These are phyloP conservation scores for Sugiyamaella lignohabitans DNA, from an alignment of 805 yeast genomes.

Conservation along the genomic window DNA sequence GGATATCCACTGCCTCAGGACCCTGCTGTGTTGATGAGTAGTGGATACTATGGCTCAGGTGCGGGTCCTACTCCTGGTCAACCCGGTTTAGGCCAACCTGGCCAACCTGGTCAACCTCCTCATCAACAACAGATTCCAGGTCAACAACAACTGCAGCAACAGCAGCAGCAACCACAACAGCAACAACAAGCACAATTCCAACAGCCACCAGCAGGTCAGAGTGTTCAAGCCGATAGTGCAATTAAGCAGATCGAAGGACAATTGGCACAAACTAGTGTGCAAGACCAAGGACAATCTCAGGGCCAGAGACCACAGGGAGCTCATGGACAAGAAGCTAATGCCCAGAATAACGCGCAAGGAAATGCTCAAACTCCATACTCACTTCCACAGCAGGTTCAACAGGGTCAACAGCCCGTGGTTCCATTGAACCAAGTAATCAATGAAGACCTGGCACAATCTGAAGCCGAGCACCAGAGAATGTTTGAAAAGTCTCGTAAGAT, in stretches of 20 bases:
- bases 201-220: not conserved
- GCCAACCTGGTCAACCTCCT: constrained; percentile 1
- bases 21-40: constrained; percentile 12
- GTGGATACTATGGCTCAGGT: not conserved
- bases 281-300: constrained; percentile 5
- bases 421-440: constrained; percentile 20
- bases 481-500: constrained; percentile 18
- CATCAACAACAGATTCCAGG: constrained; percentile 10
- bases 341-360: not conserved
- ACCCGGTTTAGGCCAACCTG: constrained; percentile 11
- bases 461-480: constrained; percentile 17
- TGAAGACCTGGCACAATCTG: constrained; percentile 18
- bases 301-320: constrained; percentile 17
- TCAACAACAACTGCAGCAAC: constrained; percentile 5
- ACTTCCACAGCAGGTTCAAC: constrained; percentile 3
- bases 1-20: constrained; percentile 12
- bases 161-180: constrained; percentile 4
- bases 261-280: not conserved
- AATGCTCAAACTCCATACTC: constrained; percentile 8
- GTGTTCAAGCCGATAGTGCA: not conserved
- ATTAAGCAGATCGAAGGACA: not conserved
- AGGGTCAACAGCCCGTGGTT: constrained; percentile 4
- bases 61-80: too few relatives aligned
- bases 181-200: constrained; percentile 1
- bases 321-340: constrained; percentile 25